Percentiles rank a stretch among this genome's conserved stretches.
Evolutionary conservation across 1,139 yeast species (phyloP).

Genomic region (Scheffersomyces parashehatae): DNA sequence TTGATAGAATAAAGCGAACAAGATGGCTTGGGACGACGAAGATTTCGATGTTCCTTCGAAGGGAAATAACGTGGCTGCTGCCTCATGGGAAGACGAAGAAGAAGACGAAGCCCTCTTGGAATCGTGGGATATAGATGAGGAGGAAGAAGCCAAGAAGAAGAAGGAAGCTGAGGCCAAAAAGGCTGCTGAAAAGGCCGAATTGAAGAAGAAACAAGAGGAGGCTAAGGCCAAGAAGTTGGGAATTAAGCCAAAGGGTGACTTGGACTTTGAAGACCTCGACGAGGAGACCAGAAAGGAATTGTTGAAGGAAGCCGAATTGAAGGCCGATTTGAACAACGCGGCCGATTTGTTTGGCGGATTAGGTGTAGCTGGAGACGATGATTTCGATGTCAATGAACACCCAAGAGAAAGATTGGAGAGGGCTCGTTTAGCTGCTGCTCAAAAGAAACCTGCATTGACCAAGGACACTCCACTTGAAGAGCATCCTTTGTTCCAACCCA

Average conservation of each 20-base stretch:
- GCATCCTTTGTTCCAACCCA: conserved; percentile 80
- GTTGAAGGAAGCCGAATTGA: conserved; percentile 75
- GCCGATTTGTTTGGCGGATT: conserved; percentile 87
- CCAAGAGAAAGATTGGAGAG: conserved; percentile 66
- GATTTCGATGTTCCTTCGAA: conserved; percentile 71
- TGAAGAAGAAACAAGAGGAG: conserved; percentile 40
- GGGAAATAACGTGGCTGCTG: conserved; percentile 42
- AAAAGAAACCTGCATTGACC: conserved; percentile 43
- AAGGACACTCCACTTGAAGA: conserved; percentile 69
- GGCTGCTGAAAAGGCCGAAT: conserved; percentile 41
- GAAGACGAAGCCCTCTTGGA: conserved; percentile 71
- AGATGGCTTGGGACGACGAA: conserved; percentile 78
- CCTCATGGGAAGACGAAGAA: conserved; percentile 85
- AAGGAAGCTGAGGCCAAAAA: conserved; percentile 39
- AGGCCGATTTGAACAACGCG: conserved; percentile 87
- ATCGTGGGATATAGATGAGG: conserved; percentile 83
- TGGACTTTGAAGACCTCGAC: conserved; percentile 53
- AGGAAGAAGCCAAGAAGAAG: conserved; percentile 56
- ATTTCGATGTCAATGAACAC: conserved; percentile 51
- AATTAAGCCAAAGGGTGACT: conserved; percentile 37
- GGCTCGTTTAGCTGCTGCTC: conserved; percentile 49
- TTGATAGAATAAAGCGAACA: no score
- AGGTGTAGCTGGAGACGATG: conserved; percentile 58
- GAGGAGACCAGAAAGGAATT: conserved; percentile 70
- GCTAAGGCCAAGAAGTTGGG: conserved; percentile 30